Conservation (phyloP, 176 grass and related monocot genomes). For the Triticum monococcum region DNA sequence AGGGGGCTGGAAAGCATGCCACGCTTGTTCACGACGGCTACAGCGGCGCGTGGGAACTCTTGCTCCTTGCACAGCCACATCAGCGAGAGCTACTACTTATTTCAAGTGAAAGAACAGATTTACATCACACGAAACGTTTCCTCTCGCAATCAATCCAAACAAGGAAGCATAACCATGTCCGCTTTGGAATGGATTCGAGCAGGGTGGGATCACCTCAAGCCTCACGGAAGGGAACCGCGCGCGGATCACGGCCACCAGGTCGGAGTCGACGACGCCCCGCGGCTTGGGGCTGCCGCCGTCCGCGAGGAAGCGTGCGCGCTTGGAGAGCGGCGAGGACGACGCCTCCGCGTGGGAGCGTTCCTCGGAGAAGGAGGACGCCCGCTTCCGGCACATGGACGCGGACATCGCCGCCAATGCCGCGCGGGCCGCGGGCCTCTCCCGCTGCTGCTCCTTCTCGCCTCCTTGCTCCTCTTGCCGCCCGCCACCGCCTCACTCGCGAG, state of each 20-base stretch:
- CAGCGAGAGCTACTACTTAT: background rate
- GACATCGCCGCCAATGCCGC: conserved; percentile 6
- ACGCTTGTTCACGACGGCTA: background rate
- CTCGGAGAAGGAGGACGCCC: conserved; percentile 35
- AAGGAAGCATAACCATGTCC: background rate
- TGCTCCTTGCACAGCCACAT: background rate
- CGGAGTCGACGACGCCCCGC: conserved; percentile 23
- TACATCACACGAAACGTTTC: background rate
- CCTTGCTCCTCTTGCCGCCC: background rate
- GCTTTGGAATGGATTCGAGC: background rate
- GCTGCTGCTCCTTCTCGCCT: background rate
- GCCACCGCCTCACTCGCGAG: background rate
- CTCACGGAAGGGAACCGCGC: conserved; percentile 30
- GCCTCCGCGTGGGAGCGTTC: conserved; percentile 24
- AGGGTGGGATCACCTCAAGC: conserved; percentile 21
- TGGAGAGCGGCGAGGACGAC: conserved; percentile 36
- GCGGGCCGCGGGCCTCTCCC: background rate
- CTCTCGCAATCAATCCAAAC: background rate
- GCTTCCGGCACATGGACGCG: conserved; percentile 33
- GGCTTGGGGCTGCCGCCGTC: conserved; percentile 11
- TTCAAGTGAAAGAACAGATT: background rate
- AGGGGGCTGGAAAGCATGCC: background rate
- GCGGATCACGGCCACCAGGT: conserved; percentile 14
- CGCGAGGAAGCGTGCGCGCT: conserved; percentile 46
- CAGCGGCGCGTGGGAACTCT: background rate